Base-by-base conservation (phyloP, 768 basidiomycete genomes). In the Phlebiopsis gigantea region DNA sequence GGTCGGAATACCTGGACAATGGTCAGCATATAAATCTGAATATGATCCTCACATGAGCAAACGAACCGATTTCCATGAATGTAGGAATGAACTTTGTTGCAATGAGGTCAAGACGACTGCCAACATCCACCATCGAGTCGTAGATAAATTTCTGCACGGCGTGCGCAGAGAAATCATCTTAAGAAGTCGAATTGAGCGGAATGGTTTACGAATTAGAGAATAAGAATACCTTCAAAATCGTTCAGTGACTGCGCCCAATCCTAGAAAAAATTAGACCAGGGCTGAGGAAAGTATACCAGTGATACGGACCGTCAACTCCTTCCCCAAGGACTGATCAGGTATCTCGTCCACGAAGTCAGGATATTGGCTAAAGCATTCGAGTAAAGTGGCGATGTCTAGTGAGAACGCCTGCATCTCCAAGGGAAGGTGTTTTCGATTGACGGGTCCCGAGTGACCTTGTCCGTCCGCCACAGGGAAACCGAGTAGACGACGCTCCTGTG, bases 341-440 rank as follows among this genome's bases (percentile, higher is more conserved):
- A 80, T 82, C 61, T 90, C 87, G 50, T 89, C 85, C 19, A 78
- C 81, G 62, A 87, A 87, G 65, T 88, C 88, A 0, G 87, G 87
- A 61, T 89, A 89, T 64, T 89, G 86, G 55, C 88, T 87, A 58
- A 90, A 68, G 61, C 83, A 84, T 47, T 82, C 75, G 57, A 87
- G 67, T 62, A 90, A 89, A 0, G 81, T 84, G n/a, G 74, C 79
- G 15, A 89, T 79, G 54, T 84, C 85, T n/a, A 71, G 73, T 2
- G 86, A 84, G 39, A 89, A 72, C 31, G 70, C 69, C 57, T 82
- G 79, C 50, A 90, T 69, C 63, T 88, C 82, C 26, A 76, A 72
- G 0, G 88, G 87, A 60, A 88, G 83, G 53, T 77, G 65, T 87
- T 85, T 31, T 77, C 73, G 60, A 12, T 44, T 21, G 28, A 44